Evolutionary conservation across 805 yeast species (phyloP), one percentile per base, ranked within the genome.

Genomic region (Hanseniaspora lachancei): DNA sequence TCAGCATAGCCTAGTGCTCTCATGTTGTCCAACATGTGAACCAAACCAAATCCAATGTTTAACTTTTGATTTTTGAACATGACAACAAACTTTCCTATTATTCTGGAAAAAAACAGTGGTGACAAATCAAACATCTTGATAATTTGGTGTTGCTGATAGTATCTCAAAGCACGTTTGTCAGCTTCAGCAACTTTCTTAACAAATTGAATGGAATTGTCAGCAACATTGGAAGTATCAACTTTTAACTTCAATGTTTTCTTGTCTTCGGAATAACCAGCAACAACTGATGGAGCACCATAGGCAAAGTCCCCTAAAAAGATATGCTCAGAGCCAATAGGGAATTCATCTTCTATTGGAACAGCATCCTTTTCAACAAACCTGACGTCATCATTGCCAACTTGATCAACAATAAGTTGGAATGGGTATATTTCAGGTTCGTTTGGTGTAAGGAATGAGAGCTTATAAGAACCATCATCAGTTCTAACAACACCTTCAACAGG

Each of bases 1-100:
- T 81, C 77, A 1, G 96, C 81, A 70, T 81, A 91, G 5, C 97
- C 98, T 59, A 89, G 74, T 3, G 87, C 97, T 68, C 91, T 91
- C 63, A 79, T 77, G 61, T 88, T 79, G 58, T 79, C 78, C 23
- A 79, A 78, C 60, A 89, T 96, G 68, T 82, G 85, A 69, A 89
- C 89, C 67, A 93, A 74, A 57, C 84, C 86, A 60, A 93, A 72
- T 21, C 97, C 97, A 62, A 93, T 73, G 64, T 89, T 84, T 10
- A 75, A 63, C 60, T 77, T 76, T 60, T 72, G 77, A 23, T 77
- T 77, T 36, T 72, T 70, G 58, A 77, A 80, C 34, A 73, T 76
- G 58, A 89, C 73, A 72, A 83, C 69, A 62, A 73, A 85, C 8
- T 80, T 77, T 9, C 96, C 82, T 0, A 96, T 84, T 47, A 93